Evolutionary conservation across 2,329 filamentous ascomycete genomes (phyloP), one percentile per base, ranked within the genome.

Genomic region (Herpotrichia juniperi): DNA sequence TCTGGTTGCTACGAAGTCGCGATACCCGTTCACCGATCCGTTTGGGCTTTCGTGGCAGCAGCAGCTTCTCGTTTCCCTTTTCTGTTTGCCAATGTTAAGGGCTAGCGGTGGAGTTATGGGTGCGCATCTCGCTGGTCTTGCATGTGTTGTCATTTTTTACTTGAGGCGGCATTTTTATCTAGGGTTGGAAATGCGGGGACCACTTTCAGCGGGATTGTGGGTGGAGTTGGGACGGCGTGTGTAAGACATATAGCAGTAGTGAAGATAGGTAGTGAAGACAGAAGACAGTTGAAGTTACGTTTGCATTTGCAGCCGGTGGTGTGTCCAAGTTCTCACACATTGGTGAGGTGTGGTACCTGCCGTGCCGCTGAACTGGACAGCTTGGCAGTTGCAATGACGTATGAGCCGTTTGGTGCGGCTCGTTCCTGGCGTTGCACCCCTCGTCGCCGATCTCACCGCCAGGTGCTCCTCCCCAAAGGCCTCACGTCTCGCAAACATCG

Each of bases 101-200:
- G 58, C 57, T 54, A 70, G 69, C 68, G 66, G 62, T 50, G 68
- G 69, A 69, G 68, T 73, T 69, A 58, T 58, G 54, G 51, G 54
- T 48, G 46, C 31, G 28, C 34, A 34, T 37, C 28, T 42, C 61
- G 62, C 56, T 57, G 53, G 47, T 57, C 57, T 30, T 54, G 61
- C 58, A 43, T 43, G n/a, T 19, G 19, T 11, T 17, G 35, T 43
- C 58, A 61, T 62, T 59, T 37, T 25, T 11, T 44, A 21, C 42
- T 11, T 48, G 30, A 12, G 46, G 22, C 10, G 21, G 21, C 19
- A 21, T 24, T 28, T 21, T 24, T 40, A 40, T 24, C 9, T 25
- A 40, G 37, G 37, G 19, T 24, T 25, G 12, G 30, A 6, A n/a
- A 34, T 14, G 19, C 4, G 12, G 4, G 4, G 43, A 28, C 34